These are phyloP conservation scores for Verticillium klebahnii DNA, from an alignment of 2,329 filamentous ascomycete genomes.

Conservation along the genomic window DNA sequence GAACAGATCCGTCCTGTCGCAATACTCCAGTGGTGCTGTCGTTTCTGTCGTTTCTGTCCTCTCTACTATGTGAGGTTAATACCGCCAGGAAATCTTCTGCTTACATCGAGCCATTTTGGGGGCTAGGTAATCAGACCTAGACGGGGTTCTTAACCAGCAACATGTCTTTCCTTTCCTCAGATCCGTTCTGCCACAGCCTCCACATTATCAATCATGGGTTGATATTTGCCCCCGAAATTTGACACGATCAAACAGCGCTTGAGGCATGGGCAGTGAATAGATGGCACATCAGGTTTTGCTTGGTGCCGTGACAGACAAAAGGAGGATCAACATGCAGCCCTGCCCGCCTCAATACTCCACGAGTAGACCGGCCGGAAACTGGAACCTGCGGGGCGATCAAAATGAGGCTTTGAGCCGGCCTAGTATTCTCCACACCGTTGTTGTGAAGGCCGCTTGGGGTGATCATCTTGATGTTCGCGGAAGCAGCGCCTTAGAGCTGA, in stretches of 20 bases:
- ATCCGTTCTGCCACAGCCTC: background rate
- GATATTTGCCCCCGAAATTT: background rate
- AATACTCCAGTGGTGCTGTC: background rate
- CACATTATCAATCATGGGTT: background rate
- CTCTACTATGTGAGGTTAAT: background rate
- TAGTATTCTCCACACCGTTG: background rate
- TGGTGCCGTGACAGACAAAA: background rate
- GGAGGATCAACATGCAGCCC: background rate
- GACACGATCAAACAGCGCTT: background rate
- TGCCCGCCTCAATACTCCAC: background rate
- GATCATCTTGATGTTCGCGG: background rate
- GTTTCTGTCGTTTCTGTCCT: background rate
- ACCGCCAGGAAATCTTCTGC: no score
- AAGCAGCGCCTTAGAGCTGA: background rate
- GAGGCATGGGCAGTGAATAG: background rate
- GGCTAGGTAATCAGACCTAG: background rate
- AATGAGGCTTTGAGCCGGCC: background rate
- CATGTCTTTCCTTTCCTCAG: background rate
- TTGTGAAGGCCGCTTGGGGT: background rate
- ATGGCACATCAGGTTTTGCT: background rate
- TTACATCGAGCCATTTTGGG: background rate
- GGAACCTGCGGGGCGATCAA: no score
- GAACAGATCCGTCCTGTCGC: background rate
- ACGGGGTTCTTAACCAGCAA: background rate
- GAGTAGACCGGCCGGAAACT: no score